phyloP scores from a whole-genome alignment of 768 basidiomycete species.

The Mycena kentingensis region DNA sequence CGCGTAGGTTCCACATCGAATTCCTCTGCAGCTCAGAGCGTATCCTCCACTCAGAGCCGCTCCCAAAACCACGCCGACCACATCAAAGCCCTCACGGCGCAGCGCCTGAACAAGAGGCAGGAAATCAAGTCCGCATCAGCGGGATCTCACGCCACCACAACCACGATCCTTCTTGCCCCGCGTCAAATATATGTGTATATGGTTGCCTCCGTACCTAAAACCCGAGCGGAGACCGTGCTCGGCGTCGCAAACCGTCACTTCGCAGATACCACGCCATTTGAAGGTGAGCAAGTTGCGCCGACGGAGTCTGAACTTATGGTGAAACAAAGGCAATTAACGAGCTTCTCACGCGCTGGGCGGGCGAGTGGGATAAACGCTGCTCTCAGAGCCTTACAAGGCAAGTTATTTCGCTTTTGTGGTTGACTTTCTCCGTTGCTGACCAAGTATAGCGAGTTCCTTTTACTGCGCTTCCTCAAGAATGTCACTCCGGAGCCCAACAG shows the following conservation, averaged over 20 bases:
- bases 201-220: background rate
- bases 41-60: background rate
- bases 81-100: background rate
- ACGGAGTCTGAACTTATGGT: background rate
- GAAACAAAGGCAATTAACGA: background rate
- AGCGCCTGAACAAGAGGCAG: background rate
- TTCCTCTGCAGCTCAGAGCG: background rate
- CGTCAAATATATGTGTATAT: background rate
- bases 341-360: background rate
- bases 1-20: background rate
- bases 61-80: background rate
- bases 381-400: background rate
- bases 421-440: background rate
- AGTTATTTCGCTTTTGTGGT: background rate
- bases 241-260: background rate
- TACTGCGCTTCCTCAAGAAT: background rate
- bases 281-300: background rate
- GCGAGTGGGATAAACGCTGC: background rate
- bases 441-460: background rate
- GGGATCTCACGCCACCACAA: background rate
- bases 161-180: background rate
- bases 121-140: background rate
- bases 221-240: background rate
- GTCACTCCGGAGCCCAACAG: background rate
- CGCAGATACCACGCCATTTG: background rate